phyloP scores from a whole-genome alignment of 2,329 filamentous ascomycete species.

The Pleochaeta shiraiana region DNA sequence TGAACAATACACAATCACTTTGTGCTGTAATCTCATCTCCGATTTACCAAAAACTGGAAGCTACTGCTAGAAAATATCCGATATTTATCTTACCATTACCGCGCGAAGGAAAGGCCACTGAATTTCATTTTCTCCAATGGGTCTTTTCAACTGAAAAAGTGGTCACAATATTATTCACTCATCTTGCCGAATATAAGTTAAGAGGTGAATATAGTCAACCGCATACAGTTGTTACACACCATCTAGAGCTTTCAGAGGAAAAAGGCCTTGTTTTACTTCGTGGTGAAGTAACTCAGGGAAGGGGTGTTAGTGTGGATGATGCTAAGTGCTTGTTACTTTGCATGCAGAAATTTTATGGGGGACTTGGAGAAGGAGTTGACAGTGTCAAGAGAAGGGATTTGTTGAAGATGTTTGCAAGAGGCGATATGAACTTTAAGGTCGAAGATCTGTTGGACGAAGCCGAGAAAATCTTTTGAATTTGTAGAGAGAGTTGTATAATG shows the following conservation, averaged over 20 bases:
- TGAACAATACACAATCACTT: slow-evolving; percentile 48
- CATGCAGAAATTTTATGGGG: slow-evolving; percentile 81
- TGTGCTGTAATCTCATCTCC: slow-evolving; percentile 58
- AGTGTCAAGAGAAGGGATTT: slow-evolving; percentile 43
- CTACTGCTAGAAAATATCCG: slow-evolving; percentile 50
- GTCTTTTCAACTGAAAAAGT: slow-evolving; percentile 55
- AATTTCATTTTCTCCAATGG: slow-evolving; percentile 96
- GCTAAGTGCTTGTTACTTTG: slow-evolving; percentile 85
- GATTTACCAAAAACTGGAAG: slow-evolving; percentile 53
- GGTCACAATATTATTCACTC: slow-evolving; percentile 73
- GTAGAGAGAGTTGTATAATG: slow-evolving; percentile 33
- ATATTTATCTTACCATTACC: slow-evolving; percentile 83
- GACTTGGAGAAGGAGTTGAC: slow-evolving; percentile 24
- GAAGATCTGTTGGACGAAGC: slow-evolving; percentile 76
- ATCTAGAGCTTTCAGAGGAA: slow-evolving; percentile 52
- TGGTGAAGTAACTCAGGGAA: slow-evolving; percentile 53
- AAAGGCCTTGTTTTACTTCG: slow-evolving; percentile 73
- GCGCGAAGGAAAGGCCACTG: slow-evolving; percentile 44
- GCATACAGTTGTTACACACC: slow-evolving; percentile 86
- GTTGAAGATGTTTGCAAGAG: slow-evolving; percentile 60
- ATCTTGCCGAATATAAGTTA: slow-evolving; percentile 80
- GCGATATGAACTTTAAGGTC: slow-evolving; percentile 59
- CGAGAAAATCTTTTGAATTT: no score
- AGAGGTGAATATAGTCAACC: slow-evolving; percentile 76
- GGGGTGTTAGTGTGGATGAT: slow-evolving; percentile 57